These are phyloP conservation scores for Trichoderma sp. DNA, from an alignment of 2,329 filamentous ascomycete genomes.

Conservation along the genomic window DNA sequence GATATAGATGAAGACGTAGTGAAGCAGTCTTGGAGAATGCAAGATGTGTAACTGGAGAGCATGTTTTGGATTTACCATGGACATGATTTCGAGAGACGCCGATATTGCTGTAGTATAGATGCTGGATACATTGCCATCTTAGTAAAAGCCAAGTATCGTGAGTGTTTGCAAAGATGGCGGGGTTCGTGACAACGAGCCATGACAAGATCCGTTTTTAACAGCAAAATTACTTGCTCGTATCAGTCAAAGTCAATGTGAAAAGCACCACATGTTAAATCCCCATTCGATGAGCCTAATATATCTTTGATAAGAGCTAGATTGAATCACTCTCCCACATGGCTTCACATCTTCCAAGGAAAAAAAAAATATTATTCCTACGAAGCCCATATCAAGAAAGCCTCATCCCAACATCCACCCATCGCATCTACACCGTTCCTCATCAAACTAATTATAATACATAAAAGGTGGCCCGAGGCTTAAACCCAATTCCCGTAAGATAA, in stretches of 20 bases:
- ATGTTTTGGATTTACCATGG: background rate
- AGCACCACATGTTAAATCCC: background rate
- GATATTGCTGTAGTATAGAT: background rate
- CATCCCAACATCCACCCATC: background rate
- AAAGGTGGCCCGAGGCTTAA: background rate
- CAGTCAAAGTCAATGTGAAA: background rate
- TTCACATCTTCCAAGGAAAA: background rate
- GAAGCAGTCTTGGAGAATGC: background rate
- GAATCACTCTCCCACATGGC: background rate
- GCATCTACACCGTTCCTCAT: background rate
- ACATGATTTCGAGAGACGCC: too few species aligned
- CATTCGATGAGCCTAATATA: background rate
- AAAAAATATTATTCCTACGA: background rate
- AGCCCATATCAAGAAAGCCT: background rate
- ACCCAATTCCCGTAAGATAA: background rate
- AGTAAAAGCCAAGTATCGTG: background rate
- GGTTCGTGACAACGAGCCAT: background rate
- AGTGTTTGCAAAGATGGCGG: background rate
- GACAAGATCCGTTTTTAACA: background rate
- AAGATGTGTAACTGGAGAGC: background rate
- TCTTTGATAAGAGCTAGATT: background rate
- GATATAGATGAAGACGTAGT: background rate
- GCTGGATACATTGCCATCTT: background rate
- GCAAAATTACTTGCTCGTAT: background rate
- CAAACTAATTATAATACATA: conserved; percentile 8